These are phyloP conservation scores for Skeletonema costatum DNA, from an alignment of 108 stramenopile genomes.

Conservation along the genomic window DNA sequence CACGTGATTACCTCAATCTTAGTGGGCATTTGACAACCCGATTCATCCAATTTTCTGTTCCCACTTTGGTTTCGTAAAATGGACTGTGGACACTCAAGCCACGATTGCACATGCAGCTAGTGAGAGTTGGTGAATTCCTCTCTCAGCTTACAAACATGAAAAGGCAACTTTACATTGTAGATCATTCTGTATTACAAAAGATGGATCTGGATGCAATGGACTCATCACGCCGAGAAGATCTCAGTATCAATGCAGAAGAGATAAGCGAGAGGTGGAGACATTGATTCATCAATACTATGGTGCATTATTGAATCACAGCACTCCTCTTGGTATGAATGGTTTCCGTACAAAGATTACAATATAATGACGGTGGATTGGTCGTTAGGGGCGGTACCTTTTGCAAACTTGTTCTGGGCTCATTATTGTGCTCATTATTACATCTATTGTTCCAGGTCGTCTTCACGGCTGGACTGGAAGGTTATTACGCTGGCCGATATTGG, in stretches of 20 bases:
- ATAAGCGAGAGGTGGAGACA: conserved; percentile 22
- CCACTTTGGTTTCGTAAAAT: conserved; percentile 48
- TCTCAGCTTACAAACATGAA: conserved; percentile 23
- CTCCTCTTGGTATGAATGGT: conserved; percentile 36
- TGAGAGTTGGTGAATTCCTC: conserved; percentile 42
- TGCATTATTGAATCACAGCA: conserved; percentile 22
- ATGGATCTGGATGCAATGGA: conserved; percentile 11
- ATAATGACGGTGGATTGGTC: conserved; percentile 76
- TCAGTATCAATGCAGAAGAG: conserved; percentile 29
- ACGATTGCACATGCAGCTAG: conserved; percentile 26
- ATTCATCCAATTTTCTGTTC: conserved; percentile 51
- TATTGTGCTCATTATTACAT: conserved; percentile 49
- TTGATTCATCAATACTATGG: conserved; percentile 34
- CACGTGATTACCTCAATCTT: conserved; percentile 28
- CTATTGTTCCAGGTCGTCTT: conserved; percentile 72
- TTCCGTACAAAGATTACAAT: conserved; percentile 42
- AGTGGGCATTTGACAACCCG: background rate
- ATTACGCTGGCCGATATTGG: conserved; percentile 81
- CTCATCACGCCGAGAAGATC: conserved; percentile 7
- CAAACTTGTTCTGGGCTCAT: conserved; percentile 68
- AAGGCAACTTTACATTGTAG: conserved; percentile 29
- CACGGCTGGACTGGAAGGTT: conserved; percentile 69
- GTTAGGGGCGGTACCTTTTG: conserved; percentile 68
- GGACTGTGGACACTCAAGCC: conserved; percentile 17
- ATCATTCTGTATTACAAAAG: conserved; percentile 15